Evolutionary conservation across 305 asterid genomes (phyloP), one percentile per base, ranked within the genome.

Genomic region (Ruellia speciosa): DNA sequence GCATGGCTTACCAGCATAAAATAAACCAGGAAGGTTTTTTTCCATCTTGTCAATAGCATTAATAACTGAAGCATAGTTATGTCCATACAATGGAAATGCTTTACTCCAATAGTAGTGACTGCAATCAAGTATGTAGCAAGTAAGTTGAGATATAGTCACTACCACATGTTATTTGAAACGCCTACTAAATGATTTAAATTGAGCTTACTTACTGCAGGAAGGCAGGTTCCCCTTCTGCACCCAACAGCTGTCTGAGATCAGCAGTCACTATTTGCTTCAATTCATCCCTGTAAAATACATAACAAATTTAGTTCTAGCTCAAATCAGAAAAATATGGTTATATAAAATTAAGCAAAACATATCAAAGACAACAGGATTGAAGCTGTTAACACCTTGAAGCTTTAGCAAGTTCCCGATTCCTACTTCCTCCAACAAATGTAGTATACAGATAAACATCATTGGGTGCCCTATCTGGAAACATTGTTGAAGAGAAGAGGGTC

Each of bases 381-480:
- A 50, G 63, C 20, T 66, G 31, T 34, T 52, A 39, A 57, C 49
- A 80, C 95, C 85, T 84, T 24, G 94, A 80, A 65, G 94, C 90
- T 75, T 75, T 86, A 60, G 97, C 93, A 14, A 86, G 85, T 67
- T 89, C 93, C 65, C 67, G 77, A 60, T 84, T 86, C 66, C 95
- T 77, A 76, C 94, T 86, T 62, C 95, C 97, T 41, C 97, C 94
- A 49, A 89, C 79, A 75, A 89, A 89, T 34, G 97, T 89, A 43
- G 95, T 86, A 59, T 89, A 89, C 61, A 89, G 97, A 72, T 84
- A 66, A 49, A 72, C 83, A 64, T 81, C 87, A 57, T 66, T 72
- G 24, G 97, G 95, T 33, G 95, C 92, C 47, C 97, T 94, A 68
- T 89, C 97, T 18, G 94, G 97, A 73, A 89, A 89, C 97, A 89